Conservation (phyloP, 2,329 filamentous ascomycete species). For the Cylindrodendrum hubeiense region DNA sequence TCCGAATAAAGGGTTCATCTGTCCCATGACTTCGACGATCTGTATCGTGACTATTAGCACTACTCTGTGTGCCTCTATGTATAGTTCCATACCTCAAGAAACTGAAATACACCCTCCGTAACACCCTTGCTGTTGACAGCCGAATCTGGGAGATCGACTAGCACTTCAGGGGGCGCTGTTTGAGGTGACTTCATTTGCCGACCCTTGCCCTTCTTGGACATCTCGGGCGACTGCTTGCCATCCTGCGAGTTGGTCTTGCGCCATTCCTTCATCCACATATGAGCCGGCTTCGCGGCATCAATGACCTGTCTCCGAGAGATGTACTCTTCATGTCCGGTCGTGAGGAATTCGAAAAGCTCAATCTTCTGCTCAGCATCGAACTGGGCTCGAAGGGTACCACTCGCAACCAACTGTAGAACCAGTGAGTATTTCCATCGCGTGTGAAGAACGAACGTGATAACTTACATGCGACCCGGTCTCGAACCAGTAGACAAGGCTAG, state of each 20-base stretch:
- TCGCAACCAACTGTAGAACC: conserved; percentile 75
- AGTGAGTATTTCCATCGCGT: conserved; percentile 41
- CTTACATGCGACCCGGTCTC: conserved; percentile 84
- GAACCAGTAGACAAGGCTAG: conserved; percentile 91
- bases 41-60: conserved; percentile 48
- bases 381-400: conserved; percentile 81
- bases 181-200: conserved; percentile 71
- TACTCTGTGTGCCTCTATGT: conserved; percentile 32
- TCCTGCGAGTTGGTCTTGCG: conserved; percentile 69
- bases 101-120: conserved; percentile 71
- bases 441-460: not conserved
- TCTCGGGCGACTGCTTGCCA: conserved; percentile 71
- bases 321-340: conserved; percentile 83
- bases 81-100: conserved; percentile 67
- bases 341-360: conserved; percentile 86
- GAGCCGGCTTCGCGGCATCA: conserved; percentile 70
- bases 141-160: conserved; percentile 70
- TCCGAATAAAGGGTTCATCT: conserved; percentile 74
- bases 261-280: conserved; percentile 77
- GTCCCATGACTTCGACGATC: conserved; percentile 75
- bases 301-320: conserved; percentile 77
- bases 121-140: conserved; percentile 71
- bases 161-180: conserved; percentile 67
- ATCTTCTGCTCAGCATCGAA: conserved; percentile 86
- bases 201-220: conserved; percentile 75